Evolutionary conservation across 306 rosid genomes (phyloP), one percentile per base, ranked within the genome.

Genomic region (Alnus rubra): DNA sequence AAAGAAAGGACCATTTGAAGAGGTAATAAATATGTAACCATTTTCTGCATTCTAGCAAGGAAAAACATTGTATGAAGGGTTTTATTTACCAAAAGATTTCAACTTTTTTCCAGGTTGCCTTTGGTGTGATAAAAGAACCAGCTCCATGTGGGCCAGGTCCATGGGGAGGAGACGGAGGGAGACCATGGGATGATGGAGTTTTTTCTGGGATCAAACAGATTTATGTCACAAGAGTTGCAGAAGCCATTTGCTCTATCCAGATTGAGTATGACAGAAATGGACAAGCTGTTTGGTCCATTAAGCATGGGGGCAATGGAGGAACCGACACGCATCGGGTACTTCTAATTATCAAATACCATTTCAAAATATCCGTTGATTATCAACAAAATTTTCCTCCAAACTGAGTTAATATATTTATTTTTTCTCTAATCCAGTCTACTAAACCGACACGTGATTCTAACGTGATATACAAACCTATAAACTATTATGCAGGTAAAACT

Each of bases 151-250:
- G 97, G 74, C 95, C 98, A 48, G 98, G 98, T 51, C 98, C 98
- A 49, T 91, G 98, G 98, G 98, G 98, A n/a, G 98, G 98, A 54
- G 97, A 92, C 42, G 97, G 92, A 75, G 98, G 98, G 11, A 91
- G 87, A 80, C 80, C 91, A 0, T 94, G 98, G 97, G 98, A 94
- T 70, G 98, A 94, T 81, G 97, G 98, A 50, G 98, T 94, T 9
- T 94, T 87, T 82, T 78, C 87, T 7, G 98, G 97, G 56, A 91
- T 92, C 37, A 86, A 84, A 85, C 98, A 91, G 86, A 92, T 94
- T 76, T 92, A 91, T 80, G 71, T 94, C 80, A 91, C 93, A 60
- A 90, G 81, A 83, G 81, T 87, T 73, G 70, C 87, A 2, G 95
- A 91, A 77, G 93, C 89, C 55, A 84, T 92, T 80, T 92, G 91